Evolutionary conservation across 2,329 filamentous ascomycete genomes (phyloP), one percentile per base, ranked within the genome.

Genomic region (Dichotomopilus funicola): DNA sequence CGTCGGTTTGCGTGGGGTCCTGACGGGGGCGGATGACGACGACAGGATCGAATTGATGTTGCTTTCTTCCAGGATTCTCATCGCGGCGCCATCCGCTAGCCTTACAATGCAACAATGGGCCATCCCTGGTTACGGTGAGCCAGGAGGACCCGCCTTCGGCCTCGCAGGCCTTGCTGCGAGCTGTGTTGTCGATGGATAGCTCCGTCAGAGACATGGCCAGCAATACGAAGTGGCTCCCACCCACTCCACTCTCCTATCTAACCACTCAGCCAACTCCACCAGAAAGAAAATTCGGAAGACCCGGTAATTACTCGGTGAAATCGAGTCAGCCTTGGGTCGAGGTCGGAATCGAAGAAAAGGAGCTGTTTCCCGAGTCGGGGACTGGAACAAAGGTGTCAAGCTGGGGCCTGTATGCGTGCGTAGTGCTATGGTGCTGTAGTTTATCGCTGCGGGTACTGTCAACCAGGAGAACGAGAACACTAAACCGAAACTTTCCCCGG

Each of bases 21-120:
- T 27, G 19, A 27, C 19, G 19, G 19, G 19, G 19, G 19, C 19
- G 19, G 19, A 27, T 27, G 19, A 27, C 19, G 19, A 27, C 19
- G 19, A 27, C 19, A 27, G 19, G 19, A 27, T 27, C 19, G 19
- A 27, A 27, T 27, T 27, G 19, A 27, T 51, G 46, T 5, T 54
- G 45, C 48, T 65, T 50, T 3, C 58, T 54, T 62, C 78, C 81
- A 12, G 76, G 71, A 57, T 78, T 64, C 11, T 70, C 63, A 11
- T 67, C 63, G 63, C 78, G 81, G 61, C 19, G 19, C 19, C 79
- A 81, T 13, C 75, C 77, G 2, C 50, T 55, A 59, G 19, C 19
- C 19, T 27, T 27, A 27, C 19, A 27, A 27, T 27, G 19, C 19
- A 74, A 78, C 36, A 13, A 44, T 5, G 44, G 43, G 5, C 31